phyloP scores from a whole-genome alignment of 352 stramenopile genomes.

The Globisporangium barbulae region DNA sequence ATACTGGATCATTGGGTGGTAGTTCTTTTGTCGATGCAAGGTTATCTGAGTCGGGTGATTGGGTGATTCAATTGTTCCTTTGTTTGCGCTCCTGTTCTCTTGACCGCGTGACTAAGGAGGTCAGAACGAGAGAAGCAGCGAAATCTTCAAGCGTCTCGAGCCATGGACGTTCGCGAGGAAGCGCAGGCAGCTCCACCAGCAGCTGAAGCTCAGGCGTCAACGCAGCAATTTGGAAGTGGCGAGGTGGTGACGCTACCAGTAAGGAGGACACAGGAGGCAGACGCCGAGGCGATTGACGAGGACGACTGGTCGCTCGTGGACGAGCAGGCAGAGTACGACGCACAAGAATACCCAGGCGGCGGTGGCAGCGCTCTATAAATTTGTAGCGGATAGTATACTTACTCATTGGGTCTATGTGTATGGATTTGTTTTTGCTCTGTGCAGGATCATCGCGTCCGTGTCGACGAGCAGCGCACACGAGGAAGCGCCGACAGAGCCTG shows the following conservation, averaged over 20 bases:
- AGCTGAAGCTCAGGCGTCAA: not conserved
- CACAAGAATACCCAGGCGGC: too few species aligned
- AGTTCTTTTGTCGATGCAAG: not conserved
- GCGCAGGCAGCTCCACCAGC: not conserved
- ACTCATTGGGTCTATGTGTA: not conserved
- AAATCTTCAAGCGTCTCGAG: slow-evolving; percentile 9
- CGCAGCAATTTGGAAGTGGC: not conserved
- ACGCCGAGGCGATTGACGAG: slow-evolving; percentile 14
- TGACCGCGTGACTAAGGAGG: not conserved
- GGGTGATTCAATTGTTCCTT: not conserved
- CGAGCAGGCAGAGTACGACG: slow-evolving; percentile 56
- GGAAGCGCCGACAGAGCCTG: not conserved
- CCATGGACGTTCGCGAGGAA: not conserved
- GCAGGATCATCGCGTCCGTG: slow-evolving; percentile 43
- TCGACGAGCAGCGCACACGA: slow-evolving; percentile 15
- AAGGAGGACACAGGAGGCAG: not conserved
- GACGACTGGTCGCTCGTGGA: slow-evolving; percentile 76
- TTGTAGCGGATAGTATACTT: not conserved
- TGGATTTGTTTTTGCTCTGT: slow-evolving; percentile 1
- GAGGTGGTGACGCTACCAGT: not conserved
- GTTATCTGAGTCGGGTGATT: not conserved
- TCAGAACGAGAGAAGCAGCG: not conserved
- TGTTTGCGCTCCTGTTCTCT: not conserved
- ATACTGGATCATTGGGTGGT: not conserved
- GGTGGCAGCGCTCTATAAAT: not conserved